Percentiles rank a stretch among this genome's conserved stretches.
Conservation (phyloP, 441 rosid species). For the Populus hybrid region DNA sequence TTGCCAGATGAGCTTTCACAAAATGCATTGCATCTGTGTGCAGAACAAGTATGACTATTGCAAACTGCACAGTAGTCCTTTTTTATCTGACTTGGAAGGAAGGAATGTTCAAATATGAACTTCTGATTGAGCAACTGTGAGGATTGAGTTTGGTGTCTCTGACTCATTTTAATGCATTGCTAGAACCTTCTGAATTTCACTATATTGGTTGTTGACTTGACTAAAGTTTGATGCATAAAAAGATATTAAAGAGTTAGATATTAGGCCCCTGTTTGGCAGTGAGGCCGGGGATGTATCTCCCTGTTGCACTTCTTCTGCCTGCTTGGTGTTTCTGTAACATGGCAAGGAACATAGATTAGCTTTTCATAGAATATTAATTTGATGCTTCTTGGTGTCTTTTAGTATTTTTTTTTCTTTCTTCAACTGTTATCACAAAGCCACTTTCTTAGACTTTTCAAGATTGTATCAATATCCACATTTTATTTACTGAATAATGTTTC, state of each 20-base stretch:
- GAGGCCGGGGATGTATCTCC: background rate
- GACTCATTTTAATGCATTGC: background rate
- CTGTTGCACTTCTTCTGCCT: background rate
- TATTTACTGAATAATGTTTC: too few species aligned
- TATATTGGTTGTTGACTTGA: background rate
- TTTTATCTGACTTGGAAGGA: slow-evolving; percentile 10
- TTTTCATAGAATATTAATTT: background rate
- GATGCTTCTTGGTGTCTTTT: background rate
- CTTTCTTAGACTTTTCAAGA: background rate
- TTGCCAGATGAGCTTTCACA: slow-evolving; percentile 59
- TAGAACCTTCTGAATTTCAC: background rate
- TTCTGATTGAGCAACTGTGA: background rate
- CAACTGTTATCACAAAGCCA: background rate
- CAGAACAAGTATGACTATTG: slow-evolving; percentile 60
- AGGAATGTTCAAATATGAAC: background rate
- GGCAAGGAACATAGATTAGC: background rate
- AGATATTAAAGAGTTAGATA: background rate
- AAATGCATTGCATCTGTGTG: slow-evolving; percentile 55
- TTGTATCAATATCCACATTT: background rate
- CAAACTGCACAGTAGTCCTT: slow-evolving; percentile 4
- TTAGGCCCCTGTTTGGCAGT: background rate
- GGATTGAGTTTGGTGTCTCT: background rate
- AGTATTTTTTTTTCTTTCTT: background rate
- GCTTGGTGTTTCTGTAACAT: background rate
- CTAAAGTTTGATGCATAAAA: background rate